phyloP scores from a whole-genome alignment of 2,329 filamentous ascomycete species.

The Cordyceps cateniannulata region DNA sequence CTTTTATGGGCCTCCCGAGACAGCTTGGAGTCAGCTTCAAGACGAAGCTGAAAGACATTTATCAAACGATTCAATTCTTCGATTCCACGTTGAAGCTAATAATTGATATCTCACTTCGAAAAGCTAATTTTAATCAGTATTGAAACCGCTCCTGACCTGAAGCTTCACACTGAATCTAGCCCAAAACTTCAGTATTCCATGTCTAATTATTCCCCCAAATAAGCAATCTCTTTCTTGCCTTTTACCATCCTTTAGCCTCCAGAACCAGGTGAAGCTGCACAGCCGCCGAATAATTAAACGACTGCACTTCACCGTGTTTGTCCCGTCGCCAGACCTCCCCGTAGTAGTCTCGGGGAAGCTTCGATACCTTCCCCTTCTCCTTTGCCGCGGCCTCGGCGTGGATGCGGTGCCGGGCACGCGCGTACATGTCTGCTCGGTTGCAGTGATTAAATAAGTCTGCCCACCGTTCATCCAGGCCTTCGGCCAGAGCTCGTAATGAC shows the following conservation, averaged over 20 bases:
- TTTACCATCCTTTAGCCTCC: neutral
- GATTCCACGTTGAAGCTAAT: too few species aligned
- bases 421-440: conserved; percentile 18
- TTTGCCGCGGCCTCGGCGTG: neutral
- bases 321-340: neutral
- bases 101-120: too few species aligned
- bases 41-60: too few species aligned
- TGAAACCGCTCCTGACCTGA: too few species aligned
- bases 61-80: too few species aligned
- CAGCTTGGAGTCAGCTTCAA: neutral
- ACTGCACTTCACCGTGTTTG: neutral
- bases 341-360: neutral
- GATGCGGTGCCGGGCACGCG: neutral
- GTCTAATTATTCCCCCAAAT: neutral
- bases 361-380: neutral
- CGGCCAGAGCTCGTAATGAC: conserved; percentile 18
- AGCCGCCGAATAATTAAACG: neutral
- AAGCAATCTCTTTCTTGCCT: neutral
- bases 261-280: neutral
- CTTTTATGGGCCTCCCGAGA: neutral
- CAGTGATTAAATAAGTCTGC: conserved; percentile 9
- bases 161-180: too few species aligned
- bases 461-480: neutral
- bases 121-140: too few species aligned
- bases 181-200: too few species aligned